Conservation (phyloP, 257 asterid species). For the Solanum appendiculatum region DNA sequence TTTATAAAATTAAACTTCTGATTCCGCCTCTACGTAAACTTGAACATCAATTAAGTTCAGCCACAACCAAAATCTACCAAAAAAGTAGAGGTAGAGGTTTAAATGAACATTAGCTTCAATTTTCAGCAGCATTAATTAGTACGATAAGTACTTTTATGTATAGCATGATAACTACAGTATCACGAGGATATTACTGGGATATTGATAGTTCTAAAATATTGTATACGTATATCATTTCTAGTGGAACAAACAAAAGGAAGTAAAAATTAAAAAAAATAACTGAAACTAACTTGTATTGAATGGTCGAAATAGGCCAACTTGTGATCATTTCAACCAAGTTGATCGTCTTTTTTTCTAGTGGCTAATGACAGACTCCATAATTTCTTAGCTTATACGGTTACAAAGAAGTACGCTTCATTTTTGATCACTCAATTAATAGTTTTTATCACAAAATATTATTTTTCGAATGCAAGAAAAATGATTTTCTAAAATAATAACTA, state of each 20-base stretch:
- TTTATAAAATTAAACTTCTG: too few relatives aligned
- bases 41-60: neutral
- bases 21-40: too few relatives aligned
- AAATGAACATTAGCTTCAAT: neutral
- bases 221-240: neutral
- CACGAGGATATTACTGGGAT: neutral
- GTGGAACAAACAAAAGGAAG: neutral
- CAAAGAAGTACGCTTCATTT: neutral
- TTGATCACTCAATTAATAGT: too few relatives aligned
- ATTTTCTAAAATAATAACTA: too few relatives aligned
- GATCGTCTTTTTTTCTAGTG: neutral
- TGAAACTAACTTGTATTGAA: neutral
- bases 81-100: neutral
- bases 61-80: neutral
- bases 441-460: too few relatives aligned
- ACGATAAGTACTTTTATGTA: neutral
- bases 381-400: neutral
- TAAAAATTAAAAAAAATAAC: neutral
- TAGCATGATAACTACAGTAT: neutral
- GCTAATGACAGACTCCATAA: neutral
- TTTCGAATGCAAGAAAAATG: too few relatives aligned
- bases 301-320: constrained; percentile 16
- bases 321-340: constrained; percentile 10
- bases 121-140: neutral
- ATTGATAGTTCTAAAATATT: neutral